Conservation (phyloP, 768 basidiomycete species). For the Tricholoma hemisulphureum region DNA sequence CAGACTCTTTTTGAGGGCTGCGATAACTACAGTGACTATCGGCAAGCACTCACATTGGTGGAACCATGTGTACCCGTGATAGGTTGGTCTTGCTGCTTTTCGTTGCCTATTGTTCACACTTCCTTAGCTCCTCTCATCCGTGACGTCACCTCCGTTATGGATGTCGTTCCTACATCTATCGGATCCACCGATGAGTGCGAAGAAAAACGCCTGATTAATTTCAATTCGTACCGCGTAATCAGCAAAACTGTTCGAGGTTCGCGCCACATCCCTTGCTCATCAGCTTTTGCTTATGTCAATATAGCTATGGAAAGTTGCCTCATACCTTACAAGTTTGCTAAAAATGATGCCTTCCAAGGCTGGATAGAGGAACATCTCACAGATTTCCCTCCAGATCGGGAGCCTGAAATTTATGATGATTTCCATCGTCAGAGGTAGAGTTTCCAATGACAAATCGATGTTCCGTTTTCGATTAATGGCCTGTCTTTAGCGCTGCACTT, state of each 20-base stretch:
- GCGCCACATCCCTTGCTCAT: neutral
- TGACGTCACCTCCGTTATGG: constrained; percentile 26
- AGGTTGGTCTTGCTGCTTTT: constrained; percentile 18
- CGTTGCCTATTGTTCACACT: neutral
- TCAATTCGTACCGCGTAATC: constrained; percentile 37
- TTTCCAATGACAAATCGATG: neutral
- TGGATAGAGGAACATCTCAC: constrained; percentile 36
- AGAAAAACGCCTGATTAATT: constrained; percentile 31
- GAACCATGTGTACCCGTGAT: constrained; percentile 35
- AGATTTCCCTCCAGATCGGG: constrained; percentile 12
- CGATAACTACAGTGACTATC: constrained; percentile 27
- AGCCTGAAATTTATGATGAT: constrained; percentile 7
- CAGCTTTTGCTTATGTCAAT: neutral
- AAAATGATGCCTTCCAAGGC: constrained; percentile 31
- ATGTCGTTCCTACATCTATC: constrained; percentile 17
- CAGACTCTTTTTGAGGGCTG: constrained; percentile 28
- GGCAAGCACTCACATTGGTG: constrained; percentile 22
- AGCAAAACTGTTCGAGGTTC: constrained; percentile 42
- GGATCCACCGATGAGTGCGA: constrained; percentile 10
- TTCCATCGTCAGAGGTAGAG: constrained; percentile 15
- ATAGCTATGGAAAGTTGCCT: constrained; percentile 49
- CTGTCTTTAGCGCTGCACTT: constrained; percentile 5
- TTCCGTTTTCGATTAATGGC: neutral
- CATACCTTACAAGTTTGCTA: constrained; percentile 38
- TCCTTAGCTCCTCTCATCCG: constrained; percentile 27